Evolutionary conservation across 1,284 basidiomycete species (phyloP), one percentile per base, ranked within the genome.

Genomic region (Moesziomyces antarcticus): DNA sequence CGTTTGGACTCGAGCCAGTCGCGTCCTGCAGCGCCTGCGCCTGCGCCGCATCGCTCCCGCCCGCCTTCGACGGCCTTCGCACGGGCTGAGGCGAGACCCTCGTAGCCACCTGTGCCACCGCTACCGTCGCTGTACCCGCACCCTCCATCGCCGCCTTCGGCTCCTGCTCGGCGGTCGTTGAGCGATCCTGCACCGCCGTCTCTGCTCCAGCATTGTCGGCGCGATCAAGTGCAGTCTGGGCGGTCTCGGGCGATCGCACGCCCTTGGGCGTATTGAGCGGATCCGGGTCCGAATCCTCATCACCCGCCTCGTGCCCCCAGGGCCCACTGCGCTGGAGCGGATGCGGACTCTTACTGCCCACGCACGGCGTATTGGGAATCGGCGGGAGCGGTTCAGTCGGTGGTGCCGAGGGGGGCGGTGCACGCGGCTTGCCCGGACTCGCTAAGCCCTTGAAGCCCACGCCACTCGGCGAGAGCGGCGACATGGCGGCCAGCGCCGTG

Each of bases 341-440:
- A 16, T 42, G 42, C 10, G 68, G 63, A 37, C 57, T 66, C 50
- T 56, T 59, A 2, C 56, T 60, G 2, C 42, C 46, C 40, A 67
- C 22, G 13, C 59, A 73, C 2, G 77, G 71, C 6, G 74, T 75
- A 10, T 57, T 50, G 3, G 78, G 78, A 13, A 80, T 60, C 1
- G 78, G 78, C 20, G 78, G 78, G 18, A 80, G 47, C 16, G 78
- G 78, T 16, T 77, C 77, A 13, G 57, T 53, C 0, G 78, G 78
- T 2, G 70, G 70, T 11, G 70, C 71, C 9, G 60, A 67, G 2
- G 74, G 74, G 5, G 74, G 74, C 18, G 66, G 74, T 22, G 56
- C 66, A 14, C 69, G 58, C 35, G 49, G 13, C 24, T 52, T 60
- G 33, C 49, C 54, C 21, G 74, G 74, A 47, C 70, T 73, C 8